Conservation (phyloP, 2,329 filamentous ascomycete genomes). For the Paecilomyces niveus region DNA sequence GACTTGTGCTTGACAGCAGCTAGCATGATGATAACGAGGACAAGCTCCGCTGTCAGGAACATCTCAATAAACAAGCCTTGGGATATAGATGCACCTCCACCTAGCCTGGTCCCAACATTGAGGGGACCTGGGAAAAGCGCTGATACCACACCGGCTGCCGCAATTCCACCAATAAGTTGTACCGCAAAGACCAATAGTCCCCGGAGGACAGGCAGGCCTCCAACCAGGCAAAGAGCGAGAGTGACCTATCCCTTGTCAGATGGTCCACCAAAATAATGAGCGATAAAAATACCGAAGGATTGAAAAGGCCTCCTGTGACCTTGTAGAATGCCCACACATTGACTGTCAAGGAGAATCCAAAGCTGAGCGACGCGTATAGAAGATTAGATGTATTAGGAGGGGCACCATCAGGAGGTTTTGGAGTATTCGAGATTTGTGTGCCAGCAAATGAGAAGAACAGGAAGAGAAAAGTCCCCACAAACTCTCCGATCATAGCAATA, state of each 20-base stretch:
- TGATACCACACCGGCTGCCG: conserved; percentile 51
- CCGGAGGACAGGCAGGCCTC: conserved; percentile 49
- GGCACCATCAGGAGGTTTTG: conserved; percentile 22
- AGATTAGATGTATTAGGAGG: conserved; percentile 29
- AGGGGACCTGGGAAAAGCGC: conserved; percentile 53
- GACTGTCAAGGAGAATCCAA: conserved; percentile 43
- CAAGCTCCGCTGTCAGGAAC: conserved; percentile 57
- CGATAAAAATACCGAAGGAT: conserved; percentile 34
- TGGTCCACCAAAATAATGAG: neutral
- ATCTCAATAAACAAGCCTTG: conserved; percentile 62
- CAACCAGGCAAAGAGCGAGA: conserved; percentile 52
- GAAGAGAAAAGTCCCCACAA: conserved; percentile 47
- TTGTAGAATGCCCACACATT: conserved; percentile 52
- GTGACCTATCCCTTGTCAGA: conserved; percentile 38
- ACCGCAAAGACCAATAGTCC: conserved; percentile 47
- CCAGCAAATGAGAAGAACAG: conserved; percentile 43
- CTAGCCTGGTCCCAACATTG: conserved; percentile 51
- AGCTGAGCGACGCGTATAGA: conserved; percentile 38
- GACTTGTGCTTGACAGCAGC: conserved; percentile 67
- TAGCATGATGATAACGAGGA: conserved; percentile 61
- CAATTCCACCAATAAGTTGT: conserved; percentile 54
- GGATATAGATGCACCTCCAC: conserved; percentile 42
- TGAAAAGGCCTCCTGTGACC: conserved; percentile 46
- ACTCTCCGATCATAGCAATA: conserved; percentile 44
- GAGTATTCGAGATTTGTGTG: conserved; percentile 39